Base-by-base conservation (phyloP, 306 rosid species). In the Alnus rubra region DNA sequence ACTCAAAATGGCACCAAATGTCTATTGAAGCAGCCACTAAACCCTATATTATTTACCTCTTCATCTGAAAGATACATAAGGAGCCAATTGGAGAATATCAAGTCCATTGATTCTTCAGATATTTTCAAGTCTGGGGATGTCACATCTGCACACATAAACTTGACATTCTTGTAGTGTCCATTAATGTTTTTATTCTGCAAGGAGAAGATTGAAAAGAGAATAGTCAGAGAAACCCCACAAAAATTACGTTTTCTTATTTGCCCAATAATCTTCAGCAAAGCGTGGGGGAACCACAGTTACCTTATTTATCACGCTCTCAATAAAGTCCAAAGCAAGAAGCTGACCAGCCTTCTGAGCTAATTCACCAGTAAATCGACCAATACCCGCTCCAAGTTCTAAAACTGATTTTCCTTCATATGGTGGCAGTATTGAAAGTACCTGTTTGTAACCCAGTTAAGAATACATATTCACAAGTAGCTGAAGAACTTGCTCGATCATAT, bases 1-100 rank as follows among this genome's bases (percentile, higher is more conserved):
- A 80, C 52, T 71, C 80, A 63, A 52, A 69, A 80, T 3, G 67
- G 48, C 74, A 52, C 23, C 72, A 9, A 68, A 14, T 16, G 15
- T 68, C 18, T 68, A 69, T 45, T 30, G 45, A 76, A 76, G 71
- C 28, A 37, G 45, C 28, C 14, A 69, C 58, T 53, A 78, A 55
- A 69, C 47, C 35, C 51, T 72, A 76, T 16, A 68, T 18, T n/a
- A 50, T 62, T 88, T 77, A 93, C 99, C 98, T 95, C 99, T 9
- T 19, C 73, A 80, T 95, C 98, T 55, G 98, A 90, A 76, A 95
- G 90, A 86, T 95, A 95, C 99, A 95, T 95, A 44, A 95, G 99
- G 72, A 95, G 79, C 99, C 99, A 95, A 75, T 95, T 95, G 15
- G 99, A 95, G 94, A 95, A 95, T 54, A 93, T 83, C 69, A 95